Conservation (phyloP, 345 rosid species). For the Hirschfeldia incana region DNA sequence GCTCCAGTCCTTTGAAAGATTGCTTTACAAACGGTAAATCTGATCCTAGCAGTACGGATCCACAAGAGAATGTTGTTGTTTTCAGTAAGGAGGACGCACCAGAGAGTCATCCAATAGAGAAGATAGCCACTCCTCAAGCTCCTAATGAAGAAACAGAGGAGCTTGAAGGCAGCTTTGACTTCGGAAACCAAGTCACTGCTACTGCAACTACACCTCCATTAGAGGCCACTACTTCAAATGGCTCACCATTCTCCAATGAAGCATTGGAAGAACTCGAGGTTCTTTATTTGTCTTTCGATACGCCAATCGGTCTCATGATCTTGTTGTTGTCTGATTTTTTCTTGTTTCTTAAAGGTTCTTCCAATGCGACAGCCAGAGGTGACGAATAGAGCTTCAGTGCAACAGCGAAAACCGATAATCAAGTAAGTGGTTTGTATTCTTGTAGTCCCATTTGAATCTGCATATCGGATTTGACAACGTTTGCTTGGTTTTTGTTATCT, state of each 20-base stretch:
- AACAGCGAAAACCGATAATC: slow-evolving; percentile 69
- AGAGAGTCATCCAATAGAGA: slow-evolving; percentile 67
- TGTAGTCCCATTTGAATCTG: neutral
- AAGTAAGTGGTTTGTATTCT: slow-evolving; percentile 47
- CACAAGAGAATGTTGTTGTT: slow-evolving; percentile 34
- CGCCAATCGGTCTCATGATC: neutral
- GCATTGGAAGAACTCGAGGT: slow-evolving; percentile 94
- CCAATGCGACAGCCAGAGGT: slow-evolving; percentile 35
- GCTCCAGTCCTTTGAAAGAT: slow-evolving; percentile 44
- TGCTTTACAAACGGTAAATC: slow-evolving; percentile 40
- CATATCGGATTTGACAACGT: neutral
- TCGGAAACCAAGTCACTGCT: slow-evolving; percentile 44
- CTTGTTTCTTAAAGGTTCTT: slow-evolving; percentile 46
- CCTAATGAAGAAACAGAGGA: slow-evolving; percentile 66
- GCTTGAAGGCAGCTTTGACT: slow-evolving; percentile 66
- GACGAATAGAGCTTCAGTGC: slow-evolving; percentile 44
- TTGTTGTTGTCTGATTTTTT: slow-evolving; percentile 13
- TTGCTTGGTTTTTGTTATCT: slow-evolving; percentile 20
- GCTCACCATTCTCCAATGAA: slow-evolving; percentile 37
- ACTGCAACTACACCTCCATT: slow-evolving; percentile 34
- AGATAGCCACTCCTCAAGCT: slow-evolving; percentile 54
- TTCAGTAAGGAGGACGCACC: slow-evolving; percentile 53
- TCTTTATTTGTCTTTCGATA: neutral
- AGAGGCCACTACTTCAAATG: slow-evolving; percentile 42
- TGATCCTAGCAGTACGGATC: slow-evolving; percentile 31